Conservation (phyloP, 2,329 filamentous ascomycete genomes). For the Colletotrichum cordylinicola region DNA sequence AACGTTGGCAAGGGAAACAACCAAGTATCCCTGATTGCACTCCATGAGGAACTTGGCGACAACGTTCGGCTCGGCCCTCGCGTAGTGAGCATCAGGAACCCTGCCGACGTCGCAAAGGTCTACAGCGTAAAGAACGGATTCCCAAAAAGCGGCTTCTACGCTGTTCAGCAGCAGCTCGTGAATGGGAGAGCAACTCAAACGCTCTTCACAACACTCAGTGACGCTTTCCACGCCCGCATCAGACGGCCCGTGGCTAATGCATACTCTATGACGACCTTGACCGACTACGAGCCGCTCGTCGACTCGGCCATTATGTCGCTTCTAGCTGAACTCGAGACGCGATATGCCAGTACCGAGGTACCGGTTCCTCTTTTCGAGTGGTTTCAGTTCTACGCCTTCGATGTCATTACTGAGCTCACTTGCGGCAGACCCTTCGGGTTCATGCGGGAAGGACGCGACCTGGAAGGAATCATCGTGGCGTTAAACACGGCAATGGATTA, state of each 20-base stretch:
- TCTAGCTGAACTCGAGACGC: background rate
- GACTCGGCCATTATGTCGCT: conserved; percentile 30
- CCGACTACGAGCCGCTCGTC: conserved; percentile 42
- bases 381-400: conserved; percentile 36
- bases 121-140: background rate
- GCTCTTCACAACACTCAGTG: conserved; percentile 44
- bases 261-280: conserved; percentile 45
- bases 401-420: conserved; percentile 42
- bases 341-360: background rate
- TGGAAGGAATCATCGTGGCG: conserved; percentile 30
- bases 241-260: conserved; percentile 41
- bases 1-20: background rate
- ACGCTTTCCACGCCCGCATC: conserved; percentile 43
- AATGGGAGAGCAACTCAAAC: conserved; percentile 31
- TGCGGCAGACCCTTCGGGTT: conserved; percentile 40
- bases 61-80: background rate
- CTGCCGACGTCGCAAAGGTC: background rate
- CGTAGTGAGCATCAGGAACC: background rate
- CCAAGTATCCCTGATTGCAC: background rate
- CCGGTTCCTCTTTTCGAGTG: background rate
- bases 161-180: conserved; percentile 30
- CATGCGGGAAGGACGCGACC: conserved; percentile 38
- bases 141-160: conserved; percentile 30
- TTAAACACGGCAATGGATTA: background rate
- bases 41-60: background rate